A percentile compares a stretch with the other conserved stretches of the same genome.
Conservation (phyloP, 495 filamentous ascomycete species). For the Trichoderma parareesei region DNA sequence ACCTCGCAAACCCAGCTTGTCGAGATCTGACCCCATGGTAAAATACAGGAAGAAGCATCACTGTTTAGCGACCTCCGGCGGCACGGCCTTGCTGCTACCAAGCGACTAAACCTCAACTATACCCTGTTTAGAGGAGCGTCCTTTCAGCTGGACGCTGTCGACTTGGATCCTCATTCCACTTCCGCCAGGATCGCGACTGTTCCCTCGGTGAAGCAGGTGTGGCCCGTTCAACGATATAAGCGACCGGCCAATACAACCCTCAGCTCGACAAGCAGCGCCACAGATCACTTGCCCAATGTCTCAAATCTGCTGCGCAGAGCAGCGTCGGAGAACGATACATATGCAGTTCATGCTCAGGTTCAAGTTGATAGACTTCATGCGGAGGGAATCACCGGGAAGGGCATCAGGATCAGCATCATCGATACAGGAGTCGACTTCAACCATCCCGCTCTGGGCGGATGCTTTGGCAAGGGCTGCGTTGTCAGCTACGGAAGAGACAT, state of each 20-base stretch:
- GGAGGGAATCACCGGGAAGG: conserved; percentile 34
- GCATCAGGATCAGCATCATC: conserved; percentile 41
- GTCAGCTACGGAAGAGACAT: conserved; percentile 45
- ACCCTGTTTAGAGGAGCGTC: not conserved
- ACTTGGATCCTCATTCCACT: not conserved
- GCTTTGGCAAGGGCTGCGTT: conserved; percentile 45
- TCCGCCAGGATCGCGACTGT: not conserved
- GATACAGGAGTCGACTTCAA: conserved; percentile 48
- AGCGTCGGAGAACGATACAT: conserved; percentile 14
- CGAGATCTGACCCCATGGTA: not conserved
- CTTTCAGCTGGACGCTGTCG: not conserved
- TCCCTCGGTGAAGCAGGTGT: not conserved
- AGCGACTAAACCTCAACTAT: not conserved
- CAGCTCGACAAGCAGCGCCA: not conserved
- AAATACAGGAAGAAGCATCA: not conserved
- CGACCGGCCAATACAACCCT: not conserved
- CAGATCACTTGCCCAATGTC: not conserved
- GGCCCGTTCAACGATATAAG: not conserved
- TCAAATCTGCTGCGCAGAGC: not conserved
- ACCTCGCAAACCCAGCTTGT: not conserved
- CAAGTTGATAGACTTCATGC: conserved; percentile 41
- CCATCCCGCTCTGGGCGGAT: conserved; percentile 51
- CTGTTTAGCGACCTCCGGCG: not conserved
- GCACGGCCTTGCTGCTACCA: not conserved
- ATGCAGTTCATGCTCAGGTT: conserved; percentile 37